Evolutionary conservation across 208 protist genomes (phyloP).

Genomic region (Trypanosoma cruzi): DNA sequence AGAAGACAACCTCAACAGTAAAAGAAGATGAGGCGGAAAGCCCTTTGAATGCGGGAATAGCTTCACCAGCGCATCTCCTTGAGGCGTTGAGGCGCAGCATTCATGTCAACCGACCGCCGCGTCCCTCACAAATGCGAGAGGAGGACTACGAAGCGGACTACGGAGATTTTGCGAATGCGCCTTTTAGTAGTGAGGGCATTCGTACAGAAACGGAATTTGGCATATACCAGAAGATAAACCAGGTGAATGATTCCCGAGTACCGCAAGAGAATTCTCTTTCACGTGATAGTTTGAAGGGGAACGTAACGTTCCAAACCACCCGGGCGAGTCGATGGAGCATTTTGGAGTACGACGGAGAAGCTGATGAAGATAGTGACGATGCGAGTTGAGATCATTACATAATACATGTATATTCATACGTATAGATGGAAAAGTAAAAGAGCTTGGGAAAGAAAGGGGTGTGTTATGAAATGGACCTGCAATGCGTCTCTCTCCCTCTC

Average conservation of each 20-base stretch:
- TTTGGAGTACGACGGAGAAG: constrained; percentile 77
- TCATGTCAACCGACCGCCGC: constrained; percentile 29
- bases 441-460: neutral
- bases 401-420: neutral
- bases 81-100: constrained; percentile 26
- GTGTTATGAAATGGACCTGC: neutral
- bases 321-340: constrained; percentile 68
- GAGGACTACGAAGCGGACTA: constrained; percentile 37
- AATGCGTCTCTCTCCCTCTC: neutral
- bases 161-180: neutral
- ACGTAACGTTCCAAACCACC: constrained; percentile 26
- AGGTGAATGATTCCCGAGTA: neutral
- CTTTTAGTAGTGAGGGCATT: neutral
- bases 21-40: neutral
- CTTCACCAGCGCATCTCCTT: constrained; percentile 3
- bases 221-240: constrained; percentile 1
- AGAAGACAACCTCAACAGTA: neutral
- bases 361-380: constrained; percentile 23
- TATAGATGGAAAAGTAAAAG: neutral
- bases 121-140: constrained; percentile 41
- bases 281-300: constrained; percentile 13
- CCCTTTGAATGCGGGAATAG: neutral
- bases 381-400: neutral
- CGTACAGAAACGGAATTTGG: neutral
- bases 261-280: neutral